Percentiles rank a stretch among this genome's conserved stretches.
Evolutionary conservation across 1,284 basidiomycete species (phyloP).

Genomic region (Trametes sp.): DNA sequence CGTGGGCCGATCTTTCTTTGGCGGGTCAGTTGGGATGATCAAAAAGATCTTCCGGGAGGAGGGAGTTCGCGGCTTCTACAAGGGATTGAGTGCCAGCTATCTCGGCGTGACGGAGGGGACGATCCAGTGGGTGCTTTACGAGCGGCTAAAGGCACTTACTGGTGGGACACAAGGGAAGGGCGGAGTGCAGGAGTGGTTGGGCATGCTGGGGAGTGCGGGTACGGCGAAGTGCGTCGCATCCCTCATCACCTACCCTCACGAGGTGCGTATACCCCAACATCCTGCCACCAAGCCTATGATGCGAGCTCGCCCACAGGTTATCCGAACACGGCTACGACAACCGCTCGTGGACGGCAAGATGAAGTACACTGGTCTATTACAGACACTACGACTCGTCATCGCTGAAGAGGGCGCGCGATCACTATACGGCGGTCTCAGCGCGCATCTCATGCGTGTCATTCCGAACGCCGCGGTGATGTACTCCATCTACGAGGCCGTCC

Average conservation of each 20-base stretch:
- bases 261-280: conserved; percentile 60
- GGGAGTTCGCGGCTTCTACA: conserved; percentile 91
- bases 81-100: conserved; percentile 94
- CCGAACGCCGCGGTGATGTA: conserved; percentile 99
- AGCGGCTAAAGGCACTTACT: conserved; percentile 77
- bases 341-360: conserved; percentile 75
- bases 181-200: conserved; percentile 70
- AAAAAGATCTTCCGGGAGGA: conserved; percentile 81
- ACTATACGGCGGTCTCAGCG: conserved; percentile 92
- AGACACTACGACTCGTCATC: conserved; percentile 88
- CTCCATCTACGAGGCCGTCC: conserved; percentile 80
- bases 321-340: conserved; percentile 93
- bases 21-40: conserved; percentile 70
- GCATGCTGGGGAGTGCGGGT: conserved; percentile 91
- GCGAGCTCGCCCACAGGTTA: conserved; percentile 59
- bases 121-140: conserved; percentile 98
- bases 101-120: conserved; percentile 96
- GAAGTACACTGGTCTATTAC: conserved; percentile 88
- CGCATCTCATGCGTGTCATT: conserved; percentile 96
- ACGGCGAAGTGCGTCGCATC: conserved; percentile 94
- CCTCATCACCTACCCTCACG: conserved; percentile 96
- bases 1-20: conserved; percentile 44
- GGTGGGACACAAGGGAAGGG: conserved; percentile 61
- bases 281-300: neutral
- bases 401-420: conserved; percentile 89